Base-by-base conservation (phyloP, 768 basidiomycete species). In the Pleurotus citrinopileatus region DNA sequence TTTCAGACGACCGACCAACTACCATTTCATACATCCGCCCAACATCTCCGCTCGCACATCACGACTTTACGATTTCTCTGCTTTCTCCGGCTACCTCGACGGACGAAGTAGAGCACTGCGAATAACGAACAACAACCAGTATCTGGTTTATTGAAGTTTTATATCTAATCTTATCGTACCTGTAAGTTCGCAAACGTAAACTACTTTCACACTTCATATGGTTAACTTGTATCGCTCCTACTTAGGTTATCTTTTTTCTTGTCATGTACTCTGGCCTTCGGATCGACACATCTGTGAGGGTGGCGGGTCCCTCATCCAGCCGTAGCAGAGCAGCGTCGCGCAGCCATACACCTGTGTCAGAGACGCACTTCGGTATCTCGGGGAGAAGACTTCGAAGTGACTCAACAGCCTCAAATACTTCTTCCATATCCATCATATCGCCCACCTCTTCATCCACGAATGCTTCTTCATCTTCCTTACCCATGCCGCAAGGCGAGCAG, bases 361-460 rank as follows among this genome's bases (percentile, higher is more conserved):
- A 51, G 20, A 5, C 20, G 19, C 48, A 34, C 10, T 37, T 37
- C 19, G 22, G 17, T 34, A 34, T 37, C 19, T 36, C 34, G 27
- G 57, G 52, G 42, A 64, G 64, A 52, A 75, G 82, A 42, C 57
- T 67, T 40, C 77, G 83, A 56, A 83, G 77, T 58, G 63, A 70
- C 20, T 85, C 83, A 20, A 79, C 74, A 32, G 80, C 81, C 20
- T 86, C 85, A 13, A 73, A 80, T 6, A 69, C 76, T 25, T 85
- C 83, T 3, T 80, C 81, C 6, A 62, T 82, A 32, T 83, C 83
- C 15, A 72, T 81, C 50, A 68, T 79, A 42, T 82, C 83, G 17
- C 84, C 82, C 3, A 69, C 69, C 36, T 74, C 81, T 27, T 72
- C 76, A 10, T 82, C 82, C 40, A 77, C 81, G n/a, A 82, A 83